Conservation (phyloP, 1,139 yeast species). For the Suhomyces kunorum region DNA sequence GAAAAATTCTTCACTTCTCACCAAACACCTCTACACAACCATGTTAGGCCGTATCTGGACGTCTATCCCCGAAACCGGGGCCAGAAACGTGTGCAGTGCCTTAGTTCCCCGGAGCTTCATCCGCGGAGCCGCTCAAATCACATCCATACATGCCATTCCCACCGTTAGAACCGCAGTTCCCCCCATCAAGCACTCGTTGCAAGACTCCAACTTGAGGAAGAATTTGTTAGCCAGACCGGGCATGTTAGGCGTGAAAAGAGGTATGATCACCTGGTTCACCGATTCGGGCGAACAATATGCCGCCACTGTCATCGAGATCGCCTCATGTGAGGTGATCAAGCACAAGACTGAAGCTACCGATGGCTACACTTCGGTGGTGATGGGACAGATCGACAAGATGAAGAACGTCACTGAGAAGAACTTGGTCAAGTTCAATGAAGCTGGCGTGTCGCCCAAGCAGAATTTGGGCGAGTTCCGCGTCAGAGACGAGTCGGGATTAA, state of each 20-base stretch:
- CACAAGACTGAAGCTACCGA: slow-evolving; percentile 66
- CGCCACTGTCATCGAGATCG: slow-evolving; percentile 84
- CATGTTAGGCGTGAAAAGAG: slow-evolving; percentile 75
- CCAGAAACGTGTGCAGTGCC: neutral
- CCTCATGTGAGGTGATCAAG: slow-evolving; percentile 81
- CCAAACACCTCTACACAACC: neutral
- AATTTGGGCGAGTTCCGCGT: slow-evolving; percentile 77
- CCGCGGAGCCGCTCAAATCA: slow-evolving; percentile 50
- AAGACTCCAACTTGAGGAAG: slow-evolving; percentile 61
- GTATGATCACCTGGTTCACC: slow-evolving; percentile 85
- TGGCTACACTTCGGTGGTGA: slow-evolving; percentile 83
- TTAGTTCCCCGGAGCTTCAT: slow-evolving; percentile 18
- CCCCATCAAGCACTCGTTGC: slow-evolving; percentile 54
- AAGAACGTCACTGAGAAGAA: slow-evolving; percentile 64
- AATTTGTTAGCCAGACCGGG: slow-evolving; percentile 80
- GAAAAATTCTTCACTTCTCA: slow-evolving; percentile 2
- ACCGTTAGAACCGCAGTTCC: slow-evolving; percentile 45
- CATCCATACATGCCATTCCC: slow-evolving; percentile 58
- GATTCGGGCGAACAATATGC: slow-evolving; percentile 68
- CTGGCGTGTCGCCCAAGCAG: slow-evolving; percentile 82
- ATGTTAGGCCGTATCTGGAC: slow-evolving; percentile 10
- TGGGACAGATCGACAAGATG: slow-evolving; percentile 80
- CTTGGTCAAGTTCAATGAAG: slow-evolving; percentile 79
- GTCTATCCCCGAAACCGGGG: neutral
- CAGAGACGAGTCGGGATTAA: slow-evolving; percentile 60